Evolutionary conservation across 768 basidiomycete genomes (phyloP).

Genomic region (Clavaria fumosa): DNA sequence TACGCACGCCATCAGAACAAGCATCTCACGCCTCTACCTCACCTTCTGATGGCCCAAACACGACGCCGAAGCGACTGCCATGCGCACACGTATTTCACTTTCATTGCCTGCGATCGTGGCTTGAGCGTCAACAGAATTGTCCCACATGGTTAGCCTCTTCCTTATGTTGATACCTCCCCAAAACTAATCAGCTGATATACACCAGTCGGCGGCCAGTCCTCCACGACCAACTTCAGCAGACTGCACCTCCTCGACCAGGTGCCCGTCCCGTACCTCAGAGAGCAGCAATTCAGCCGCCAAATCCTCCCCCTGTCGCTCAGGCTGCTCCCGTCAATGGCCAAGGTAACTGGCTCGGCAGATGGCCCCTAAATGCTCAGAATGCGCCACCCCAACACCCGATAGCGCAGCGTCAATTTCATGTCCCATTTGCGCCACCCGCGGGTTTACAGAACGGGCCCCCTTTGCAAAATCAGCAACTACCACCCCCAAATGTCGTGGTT

Average conservation of each 20-base stretch:
- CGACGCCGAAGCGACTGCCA: conserved; percentile 89
- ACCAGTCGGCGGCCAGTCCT: conserved; percentile 22
- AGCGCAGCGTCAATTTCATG: conserved; percentile 19
- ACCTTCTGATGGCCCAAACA: conserved; percentile 63
- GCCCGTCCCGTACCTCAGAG: too few species aligned
- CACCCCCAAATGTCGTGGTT: too few species aligned
- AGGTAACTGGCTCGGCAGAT: too few species aligned
- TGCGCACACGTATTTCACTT: conserved; percentile 99
- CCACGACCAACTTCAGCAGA: conserved; percentile 4
- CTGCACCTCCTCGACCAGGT: too few species aligned
- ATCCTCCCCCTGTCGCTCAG: too few species aligned
- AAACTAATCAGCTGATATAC: conserved; percentile 25
- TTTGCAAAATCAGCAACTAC: too few species aligned
- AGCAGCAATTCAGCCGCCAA: too few species aligned
- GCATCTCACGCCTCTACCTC: conserved; percentile 14
- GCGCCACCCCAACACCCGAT: conserved; percentile 28
- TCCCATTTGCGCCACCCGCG: too few species aligned
- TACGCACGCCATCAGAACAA: conserved; percentile 17
- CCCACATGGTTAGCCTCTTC: conserved; percentile 73
- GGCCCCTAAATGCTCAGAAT: too few species aligned
- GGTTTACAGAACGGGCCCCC: too few species aligned
- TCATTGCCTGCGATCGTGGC: conserved; percentile 91
- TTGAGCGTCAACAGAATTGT: conserved; percentile 96
- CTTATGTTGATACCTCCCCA: conserved; percentile 7
- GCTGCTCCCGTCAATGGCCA: too few species aligned